Conservation (phyloP, 345 rosid genomes). For the Camelina neglecta region DNA sequence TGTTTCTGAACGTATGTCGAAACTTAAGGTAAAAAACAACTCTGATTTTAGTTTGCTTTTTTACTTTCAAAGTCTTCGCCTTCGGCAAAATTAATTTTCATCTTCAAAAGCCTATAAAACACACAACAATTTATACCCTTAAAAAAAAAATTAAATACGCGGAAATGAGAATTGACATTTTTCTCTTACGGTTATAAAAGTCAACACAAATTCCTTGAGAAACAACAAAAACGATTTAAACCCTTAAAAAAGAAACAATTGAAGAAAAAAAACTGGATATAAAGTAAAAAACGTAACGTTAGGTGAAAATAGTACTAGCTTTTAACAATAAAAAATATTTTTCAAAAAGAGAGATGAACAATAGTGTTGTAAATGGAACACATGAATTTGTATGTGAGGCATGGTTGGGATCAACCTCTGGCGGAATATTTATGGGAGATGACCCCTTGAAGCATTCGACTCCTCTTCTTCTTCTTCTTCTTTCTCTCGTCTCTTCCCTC, state of each 20-base stretch:
- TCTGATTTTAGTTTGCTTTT: no score
- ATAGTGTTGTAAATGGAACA: constrained; percentile 11
- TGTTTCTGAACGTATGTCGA: no score
- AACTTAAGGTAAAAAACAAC: no score
- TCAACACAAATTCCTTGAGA: not conserved
- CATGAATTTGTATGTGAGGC: constrained; percentile 19
- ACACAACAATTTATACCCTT: not conserved
- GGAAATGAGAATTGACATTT: not conserved
- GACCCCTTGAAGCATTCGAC: constrained; percentile 24
- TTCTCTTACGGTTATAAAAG: constrained; percentile 6
- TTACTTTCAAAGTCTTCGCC: no score
- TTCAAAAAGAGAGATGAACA: not conserved
- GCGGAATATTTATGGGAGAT: constrained; percentile 11
- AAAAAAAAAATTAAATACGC: not conserved
- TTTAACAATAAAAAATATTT: not conserved
- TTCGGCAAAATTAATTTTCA: no score
- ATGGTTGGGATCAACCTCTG: constrained; percentile 31
- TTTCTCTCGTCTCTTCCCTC: constrained; percentile 39
- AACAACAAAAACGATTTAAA: constrained; percentile 19
- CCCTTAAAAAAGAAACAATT: constrained; percentile 31
- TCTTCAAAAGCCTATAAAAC: not conserved
- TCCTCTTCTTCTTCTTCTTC: constrained; percentile 38
- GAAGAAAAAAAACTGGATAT: not conserved
- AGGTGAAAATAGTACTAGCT: not conserved
- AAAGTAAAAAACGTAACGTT: not conserved